Conservation (phyloP, 2,329 filamentous ascomycete species). For the Triangularia setosa region DNA sequence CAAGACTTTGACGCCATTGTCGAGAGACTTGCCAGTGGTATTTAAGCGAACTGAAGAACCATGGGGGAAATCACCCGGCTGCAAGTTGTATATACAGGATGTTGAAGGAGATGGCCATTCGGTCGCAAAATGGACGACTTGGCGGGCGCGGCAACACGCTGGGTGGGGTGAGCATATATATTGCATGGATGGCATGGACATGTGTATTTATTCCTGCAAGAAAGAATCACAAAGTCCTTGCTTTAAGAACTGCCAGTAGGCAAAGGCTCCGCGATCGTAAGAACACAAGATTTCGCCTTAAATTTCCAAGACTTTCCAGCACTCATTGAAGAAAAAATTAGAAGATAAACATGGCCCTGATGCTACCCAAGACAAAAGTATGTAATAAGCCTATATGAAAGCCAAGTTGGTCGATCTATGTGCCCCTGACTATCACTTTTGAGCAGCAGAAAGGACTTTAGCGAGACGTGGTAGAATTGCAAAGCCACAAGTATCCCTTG, state of each 20-base stretch:
- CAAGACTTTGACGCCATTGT: conserved; percentile 17
- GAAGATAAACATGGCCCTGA: background rate
- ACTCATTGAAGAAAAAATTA: too few relatives aligned
- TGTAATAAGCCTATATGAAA: background rate
- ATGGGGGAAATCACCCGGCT: background rate
- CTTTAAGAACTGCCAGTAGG: background rate
- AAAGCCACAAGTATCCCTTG: too few relatives aligned
- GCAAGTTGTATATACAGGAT: background rate
- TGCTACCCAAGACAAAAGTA: background rate
- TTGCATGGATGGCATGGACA: background rate
- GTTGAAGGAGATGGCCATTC: background rate
- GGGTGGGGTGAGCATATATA: background rate
- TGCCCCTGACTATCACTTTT: background rate
- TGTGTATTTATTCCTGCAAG: background rate
- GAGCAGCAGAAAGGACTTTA: background rate
- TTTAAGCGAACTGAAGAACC: background rate
- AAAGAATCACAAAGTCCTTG: background rate
- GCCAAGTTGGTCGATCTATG: background rate
- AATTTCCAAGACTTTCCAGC: background rate
- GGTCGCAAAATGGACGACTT: background rate
- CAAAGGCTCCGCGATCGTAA: background rate
- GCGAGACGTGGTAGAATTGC: too few relatives aligned
- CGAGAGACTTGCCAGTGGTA: conserved; percentile 1
- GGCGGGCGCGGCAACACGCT: too few relatives aligned
- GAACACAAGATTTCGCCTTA: background rate